These are phyloP conservation scores for Urostyla sp. DNA, from an alignment of 73 alveolate genomes.

Conservation along the genomic window DNA sequence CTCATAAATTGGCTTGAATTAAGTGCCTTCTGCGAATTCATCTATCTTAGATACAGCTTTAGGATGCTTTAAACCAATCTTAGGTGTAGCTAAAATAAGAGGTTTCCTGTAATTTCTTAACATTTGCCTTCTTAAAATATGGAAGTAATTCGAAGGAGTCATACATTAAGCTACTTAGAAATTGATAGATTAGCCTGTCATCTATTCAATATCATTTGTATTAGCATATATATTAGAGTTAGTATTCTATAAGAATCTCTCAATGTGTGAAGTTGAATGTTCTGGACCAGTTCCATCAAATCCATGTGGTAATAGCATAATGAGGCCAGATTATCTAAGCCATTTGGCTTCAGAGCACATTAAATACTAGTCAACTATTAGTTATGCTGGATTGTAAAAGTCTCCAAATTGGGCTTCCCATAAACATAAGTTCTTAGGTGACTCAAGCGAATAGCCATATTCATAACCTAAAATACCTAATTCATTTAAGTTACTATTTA, in stretches of 20 bases:
- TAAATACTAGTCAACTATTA: conserved; percentile 88
- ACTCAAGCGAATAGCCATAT: conserved; percentile 91
- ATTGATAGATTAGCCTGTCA: conserved; percentile 74
- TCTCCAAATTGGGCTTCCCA: conserved; percentile 98
- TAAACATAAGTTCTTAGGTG: conserved; percentile 81
- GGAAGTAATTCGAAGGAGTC: conserved; percentile 87
- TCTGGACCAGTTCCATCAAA: conserved; percentile 95
- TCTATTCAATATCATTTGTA: conserved; percentile 44
- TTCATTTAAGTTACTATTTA: conserved; percentile 79
- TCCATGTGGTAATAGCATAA: conserved; percentile 88
- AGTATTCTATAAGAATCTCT: conserved; percentile 78
- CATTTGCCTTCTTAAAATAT: conserved; percentile 87
- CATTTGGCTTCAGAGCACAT: conserved; percentile 93
- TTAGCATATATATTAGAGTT: conserved; percentile 64
- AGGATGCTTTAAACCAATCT: conserved; percentile 77
- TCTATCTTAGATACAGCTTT: conserved; percentile 64
- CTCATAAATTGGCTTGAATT: conserved; percentile 68
- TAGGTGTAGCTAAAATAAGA: conserved; percentile 85
- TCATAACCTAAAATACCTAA: conserved; percentile 94
- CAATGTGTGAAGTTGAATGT: conserved; percentile 89
- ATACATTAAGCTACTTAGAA: conserved; percentile 76
- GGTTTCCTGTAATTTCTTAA: conserved; percentile 90
- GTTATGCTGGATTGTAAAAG: conserved; percentile 96
- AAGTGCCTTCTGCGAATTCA: conserved; percentile 62
- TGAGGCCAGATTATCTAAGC: conserved; percentile 83